phyloP scores from a whole-genome alignment of 371 early-diverging fungal genomes.

The Actinomortierella wolfii region DNA sequence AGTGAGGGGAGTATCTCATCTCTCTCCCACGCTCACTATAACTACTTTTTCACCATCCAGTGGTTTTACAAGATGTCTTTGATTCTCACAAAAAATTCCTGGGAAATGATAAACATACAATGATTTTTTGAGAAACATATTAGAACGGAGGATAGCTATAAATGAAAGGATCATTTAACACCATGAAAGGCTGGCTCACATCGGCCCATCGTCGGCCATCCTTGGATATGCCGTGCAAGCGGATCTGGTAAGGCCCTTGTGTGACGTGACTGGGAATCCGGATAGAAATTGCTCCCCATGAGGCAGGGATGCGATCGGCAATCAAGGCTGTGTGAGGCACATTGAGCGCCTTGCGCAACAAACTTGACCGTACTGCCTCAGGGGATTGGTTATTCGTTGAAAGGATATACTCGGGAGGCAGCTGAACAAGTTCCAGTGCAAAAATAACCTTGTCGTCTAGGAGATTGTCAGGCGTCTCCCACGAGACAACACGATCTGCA shows the following conservation, averaged over 20 bases:
- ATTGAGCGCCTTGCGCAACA: constrained; percentile 4
- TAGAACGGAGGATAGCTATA: constrained; percentile 3
- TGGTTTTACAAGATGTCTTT: too few relatives aligned
- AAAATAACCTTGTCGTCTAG: constrained; percentile 9
- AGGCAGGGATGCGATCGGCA: constrained; percentile 20
- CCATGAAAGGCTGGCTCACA: constrained; percentile 36
- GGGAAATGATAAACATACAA: too few relatives aligned
- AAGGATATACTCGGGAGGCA: background rate
- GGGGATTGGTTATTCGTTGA: background rate
- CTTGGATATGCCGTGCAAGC: constrained; percentile 7
- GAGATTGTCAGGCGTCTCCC: constrained; percentile 1
- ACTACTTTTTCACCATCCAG: too few relatives aligned
- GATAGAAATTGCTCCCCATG: constrained; percentile 14
- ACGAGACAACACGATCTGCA: constrained; percentile 22
- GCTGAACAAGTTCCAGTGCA: constrained; percentile 11
- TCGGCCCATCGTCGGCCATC: constrained; percentile 19
- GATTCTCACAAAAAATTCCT: too few relatives aligned
- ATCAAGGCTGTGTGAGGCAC: constrained; percentile 11
- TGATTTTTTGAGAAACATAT: too few relatives aligned
- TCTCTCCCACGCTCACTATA: too few relatives aligned
- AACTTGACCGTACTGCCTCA: constrained; percentile 3
- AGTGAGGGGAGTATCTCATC: too few relatives aligned
- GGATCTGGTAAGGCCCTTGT: constrained; percentile 22
- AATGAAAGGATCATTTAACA: constrained; percentile 31
- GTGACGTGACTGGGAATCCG: constrained; percentile 22